phyloP scores from a whole-genome alignment of 2,329 filamentous ascomycete genomes.

The Botrytis fabae region DNA sequence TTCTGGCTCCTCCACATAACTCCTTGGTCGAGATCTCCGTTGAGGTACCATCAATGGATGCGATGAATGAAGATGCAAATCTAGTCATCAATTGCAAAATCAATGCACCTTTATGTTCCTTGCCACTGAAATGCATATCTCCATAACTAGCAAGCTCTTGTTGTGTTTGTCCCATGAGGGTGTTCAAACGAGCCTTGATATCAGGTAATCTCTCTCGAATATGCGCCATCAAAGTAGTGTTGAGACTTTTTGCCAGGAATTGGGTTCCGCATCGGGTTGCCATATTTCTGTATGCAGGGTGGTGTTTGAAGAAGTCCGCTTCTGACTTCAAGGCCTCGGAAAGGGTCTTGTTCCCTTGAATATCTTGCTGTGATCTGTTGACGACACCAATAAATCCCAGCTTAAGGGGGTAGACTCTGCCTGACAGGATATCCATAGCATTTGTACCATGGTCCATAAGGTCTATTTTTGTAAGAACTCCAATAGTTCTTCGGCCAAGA shows the following conservation, averaged over 20 bases:
- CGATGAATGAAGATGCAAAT: constrained; percentile 96
- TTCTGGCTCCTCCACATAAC: constrained; percentile 41
- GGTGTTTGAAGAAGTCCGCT: constrained; percentile 93
- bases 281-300: constrained; percentile 97
- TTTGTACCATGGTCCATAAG: constrained; percentile 99
- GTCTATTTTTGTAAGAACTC: constrained; percentile 94
- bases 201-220: constrained; percentile 94
- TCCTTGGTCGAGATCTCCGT: constrained; percentile 97
- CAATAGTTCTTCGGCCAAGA: constrained; percentile 90
- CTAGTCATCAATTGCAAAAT: constrained; percentile 98
- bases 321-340: constrained; percentile 87
- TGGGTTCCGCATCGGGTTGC: constrained; percentile 90
- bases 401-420: constrained; percentile 93
- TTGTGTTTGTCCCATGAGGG: constrained; percentile 98
- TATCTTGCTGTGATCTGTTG: constrained; percentile 97
- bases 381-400: constrained; percentile 97
- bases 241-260: constrained; percentile 90
- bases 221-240: constrained; percentile 91
- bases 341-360: constrained; percentile 93
- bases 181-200: constrained; percentile 97
- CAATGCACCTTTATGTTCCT: constrained; percentile 91
- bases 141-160: constrained; percentile 98
- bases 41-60: constrained; percentile 96
- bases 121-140: constrained; percentile 95
- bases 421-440: constrained; percentile 94